Evolutionary conservation across 2,329 filamentous ascomycete species (phyloP).

Genomic region (Penicillium sp.): DNA sequence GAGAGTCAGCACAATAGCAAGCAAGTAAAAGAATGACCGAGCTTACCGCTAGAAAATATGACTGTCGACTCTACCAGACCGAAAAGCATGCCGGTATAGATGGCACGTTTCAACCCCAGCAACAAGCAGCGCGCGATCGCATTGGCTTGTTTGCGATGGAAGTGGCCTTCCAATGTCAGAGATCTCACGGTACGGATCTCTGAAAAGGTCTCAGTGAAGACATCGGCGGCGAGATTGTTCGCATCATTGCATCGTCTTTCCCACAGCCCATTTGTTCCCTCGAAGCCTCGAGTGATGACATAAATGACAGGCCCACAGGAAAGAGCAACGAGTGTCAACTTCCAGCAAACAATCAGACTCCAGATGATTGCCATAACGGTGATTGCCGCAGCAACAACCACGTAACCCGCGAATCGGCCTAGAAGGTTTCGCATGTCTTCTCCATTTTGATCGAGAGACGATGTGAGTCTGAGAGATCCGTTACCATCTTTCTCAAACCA

Average conservation of each 20-base stretch:
- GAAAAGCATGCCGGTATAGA: slow-evolving; percentile 67
- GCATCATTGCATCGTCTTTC: slow-evolving; percentile 66
- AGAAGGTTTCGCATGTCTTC: slow-evolving; percentile 86
- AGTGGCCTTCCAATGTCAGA: slow-evolving; percentile 70
- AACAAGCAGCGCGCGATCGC: slow-evolving; percentile 53
- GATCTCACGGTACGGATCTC: slow-evolving; percentile 77
- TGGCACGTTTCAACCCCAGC: slow-evolving; percentile 64
- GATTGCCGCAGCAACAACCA: slow-evolving; percentile 66
- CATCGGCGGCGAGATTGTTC: slow-evolving; percentile 56
- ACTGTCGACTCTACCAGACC: slow-evolving; percentile 73
- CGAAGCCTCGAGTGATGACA: slow-evolving; percentile 62
- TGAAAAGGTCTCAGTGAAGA: slow-evolving; percentile 71
- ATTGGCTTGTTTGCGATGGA: slow-evolving; percentile 59
- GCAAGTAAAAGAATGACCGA: no score
- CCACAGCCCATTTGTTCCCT: slow-evolving; percentile 66
- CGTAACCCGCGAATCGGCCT: slow-evolving; percentile 69
- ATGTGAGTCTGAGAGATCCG: slow-evolving; percentile 60
- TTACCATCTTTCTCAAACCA: slow-evolving; percentile 76
- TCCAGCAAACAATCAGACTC: slow-evolving; percentile 74
- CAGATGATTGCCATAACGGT: slow-evolving; percentile 67
- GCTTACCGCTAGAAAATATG: slow-evolving; percentile 61
- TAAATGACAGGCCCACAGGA: slow-evolving; percentile 66
- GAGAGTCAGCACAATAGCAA: slow-evolving; percentile 6
- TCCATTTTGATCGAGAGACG: slow-evolving; percentile 73
- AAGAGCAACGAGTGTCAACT: slow-evolving; percentile 73